Evolutionary conservation across 2,329 filamentous ascomycete genomes (phyloP).

Genomic region (Colletotrichum kahawae): DNA sequence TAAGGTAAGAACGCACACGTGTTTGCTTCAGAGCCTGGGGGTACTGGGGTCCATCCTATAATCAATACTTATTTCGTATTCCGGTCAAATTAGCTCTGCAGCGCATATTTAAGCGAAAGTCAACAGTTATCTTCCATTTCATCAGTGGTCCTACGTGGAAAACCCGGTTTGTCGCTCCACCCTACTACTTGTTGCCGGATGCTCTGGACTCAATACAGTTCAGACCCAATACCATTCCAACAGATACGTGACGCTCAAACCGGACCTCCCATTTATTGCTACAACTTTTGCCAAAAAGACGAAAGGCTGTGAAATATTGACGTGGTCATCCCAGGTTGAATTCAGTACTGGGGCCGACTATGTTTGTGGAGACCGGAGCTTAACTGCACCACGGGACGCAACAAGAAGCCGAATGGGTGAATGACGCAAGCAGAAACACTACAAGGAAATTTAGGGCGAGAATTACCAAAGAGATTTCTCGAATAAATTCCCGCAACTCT

Average conservation of each 20-base stretch:
- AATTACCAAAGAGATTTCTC: background rate
- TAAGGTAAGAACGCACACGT: background rate
- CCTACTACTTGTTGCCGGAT: background rate
- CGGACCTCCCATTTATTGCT: background rate
- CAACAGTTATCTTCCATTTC: too few relatives aligned
- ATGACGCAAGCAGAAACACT: background rate
- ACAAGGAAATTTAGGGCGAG: background rate
- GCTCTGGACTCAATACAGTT: background rate
- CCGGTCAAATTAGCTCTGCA: background rate
- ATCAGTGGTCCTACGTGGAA: too few relatives aligned
- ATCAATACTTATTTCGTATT: background rate
- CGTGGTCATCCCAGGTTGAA: background rate
- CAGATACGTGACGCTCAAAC: background rate
- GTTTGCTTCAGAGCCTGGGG: background rate
- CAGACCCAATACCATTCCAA: background rate
- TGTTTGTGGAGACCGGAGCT: background rate
- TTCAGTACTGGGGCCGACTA: background rate
- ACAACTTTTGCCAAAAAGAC: background rate
- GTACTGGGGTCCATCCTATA: background rate
- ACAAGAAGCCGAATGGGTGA: background rate
- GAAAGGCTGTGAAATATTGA: background rate
- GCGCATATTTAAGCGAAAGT: too few relatives aligned
- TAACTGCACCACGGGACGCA: background rate
- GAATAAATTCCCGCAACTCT: background rate
- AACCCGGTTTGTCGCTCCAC: too few relatives aligned